Evolutionary conservation across 352 stramenopile genomes (phyloP).

Genomic region (Globisporangium uncinulatum): DNA sequence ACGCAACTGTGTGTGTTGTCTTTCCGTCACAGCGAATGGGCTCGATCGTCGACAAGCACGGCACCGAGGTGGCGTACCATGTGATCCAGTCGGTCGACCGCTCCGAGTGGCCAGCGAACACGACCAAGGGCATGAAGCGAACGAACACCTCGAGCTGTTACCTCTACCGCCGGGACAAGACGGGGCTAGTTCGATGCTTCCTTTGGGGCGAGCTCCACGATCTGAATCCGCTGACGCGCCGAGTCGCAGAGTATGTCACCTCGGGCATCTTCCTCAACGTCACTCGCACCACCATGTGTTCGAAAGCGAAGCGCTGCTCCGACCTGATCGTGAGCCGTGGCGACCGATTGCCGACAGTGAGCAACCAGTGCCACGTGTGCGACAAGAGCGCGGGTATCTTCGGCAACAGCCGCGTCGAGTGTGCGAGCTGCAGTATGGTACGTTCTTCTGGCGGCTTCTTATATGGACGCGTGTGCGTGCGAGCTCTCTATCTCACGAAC

Average conservation of each 20-base stretch:
- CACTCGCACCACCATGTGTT: slow-evolving; percentile 13
- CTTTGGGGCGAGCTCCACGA: slow-evolving; percentile 20
- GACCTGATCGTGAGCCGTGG: slow-evolving; percentile 1
- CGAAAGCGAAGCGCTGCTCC: slow-evolving; percentile 10
- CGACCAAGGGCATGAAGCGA: slow-evolving; percentile 24
- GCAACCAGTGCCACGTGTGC: slow-evolving; percentile 12
- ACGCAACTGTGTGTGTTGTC: not conserved
- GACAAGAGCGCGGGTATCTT: slow-evolving; percentile 8
- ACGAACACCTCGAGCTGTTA: slow-evolving; percentile 28
- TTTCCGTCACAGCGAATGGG: slow-evolving; percentile 19
- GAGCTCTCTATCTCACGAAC: too few relatives aligned
- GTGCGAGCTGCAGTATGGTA: too few relatives aligned
- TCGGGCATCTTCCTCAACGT: slow-evolving; percentile 18
- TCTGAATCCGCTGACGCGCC: slow-evolving; percentile 10
- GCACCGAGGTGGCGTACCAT: slow-evolving; percentile 31
- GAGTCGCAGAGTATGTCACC: slow-evolving; percentile 13
- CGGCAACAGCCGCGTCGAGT: slow-evolving; percentile 12
- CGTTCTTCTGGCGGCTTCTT: too few relatives aligned
- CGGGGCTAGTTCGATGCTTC: slow-evolving; percentile 18
- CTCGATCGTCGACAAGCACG: slow-evolving; percentile 17
- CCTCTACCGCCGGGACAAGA: slow-evolving; percentile 19
- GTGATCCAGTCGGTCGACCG: slow-evolving; percentile 36
- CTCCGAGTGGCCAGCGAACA: slow-evolving; percentile 31
- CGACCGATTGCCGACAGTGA: too few relatives aligned
- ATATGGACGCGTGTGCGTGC: too few relatives aligned